Conservation (phyloP, 2,329 filamentous ascomycete species). For the Pyrenophora teres region DNA sequence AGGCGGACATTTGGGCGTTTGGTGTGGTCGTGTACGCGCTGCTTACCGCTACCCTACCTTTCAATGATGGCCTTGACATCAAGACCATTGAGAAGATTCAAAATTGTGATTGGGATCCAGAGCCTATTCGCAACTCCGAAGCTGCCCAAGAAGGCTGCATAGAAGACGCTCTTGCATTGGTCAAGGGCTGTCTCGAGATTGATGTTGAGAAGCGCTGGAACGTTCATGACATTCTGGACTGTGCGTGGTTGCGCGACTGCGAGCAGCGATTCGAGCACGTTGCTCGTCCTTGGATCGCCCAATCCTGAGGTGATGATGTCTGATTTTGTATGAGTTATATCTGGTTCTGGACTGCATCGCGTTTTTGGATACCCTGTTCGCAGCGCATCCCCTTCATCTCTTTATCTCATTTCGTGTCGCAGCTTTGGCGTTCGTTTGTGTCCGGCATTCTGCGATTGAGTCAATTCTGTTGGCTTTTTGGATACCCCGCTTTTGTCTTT, state of each 20-base stretch:
- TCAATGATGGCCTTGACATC: slow-evolving; percentile 63
- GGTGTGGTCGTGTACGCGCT: slow-evolving; percentile 67
- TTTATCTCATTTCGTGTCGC: slow-evolving; percentile 3
- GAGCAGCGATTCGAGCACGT: slow-evolving; percentile 35
- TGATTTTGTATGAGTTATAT: slow-evolving; percentile 7
- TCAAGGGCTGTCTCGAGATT: slow-evolving; percentile 64
- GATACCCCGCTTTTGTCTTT: slow-evolving; percentile 29
- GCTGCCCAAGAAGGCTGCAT: slow-evolving; percentile 43
- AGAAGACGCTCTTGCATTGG: slow-evolving; percentile 59
- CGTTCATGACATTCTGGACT: slow-evolving; percentile 60
- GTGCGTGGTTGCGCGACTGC: slow-evolving; percentile 57
- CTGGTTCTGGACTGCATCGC: slow-evolving; percentile 12
- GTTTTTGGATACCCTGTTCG: slow-evolving; percentile 35
- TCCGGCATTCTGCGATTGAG: slow-evolving; percentile 8
- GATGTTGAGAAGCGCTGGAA: slow-evolving; percentile 61
- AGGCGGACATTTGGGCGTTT: slow-evolving; percentile 70
- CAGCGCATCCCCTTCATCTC: slow-evolving; percentile 9
- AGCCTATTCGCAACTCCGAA: slow-evolving; percentile 54
- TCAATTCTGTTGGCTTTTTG: slow-evolving; percentile 16
- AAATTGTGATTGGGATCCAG: slow-evolving; percentile 62
- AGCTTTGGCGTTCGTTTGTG: not conserved
- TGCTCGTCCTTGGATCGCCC: slow-evolving; percentile 34
- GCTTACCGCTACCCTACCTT: slow-evolving; percentile 65
- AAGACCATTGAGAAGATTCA: slow-evolving; percentile 64
- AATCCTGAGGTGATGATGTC: slow-evolving; percentile 17